Evolutionary conservation across 1,284 basidiomycete species (phyloP), one percentile per base, ranked within the genome.

Genomic region (Cerrena zonata): DNA sequence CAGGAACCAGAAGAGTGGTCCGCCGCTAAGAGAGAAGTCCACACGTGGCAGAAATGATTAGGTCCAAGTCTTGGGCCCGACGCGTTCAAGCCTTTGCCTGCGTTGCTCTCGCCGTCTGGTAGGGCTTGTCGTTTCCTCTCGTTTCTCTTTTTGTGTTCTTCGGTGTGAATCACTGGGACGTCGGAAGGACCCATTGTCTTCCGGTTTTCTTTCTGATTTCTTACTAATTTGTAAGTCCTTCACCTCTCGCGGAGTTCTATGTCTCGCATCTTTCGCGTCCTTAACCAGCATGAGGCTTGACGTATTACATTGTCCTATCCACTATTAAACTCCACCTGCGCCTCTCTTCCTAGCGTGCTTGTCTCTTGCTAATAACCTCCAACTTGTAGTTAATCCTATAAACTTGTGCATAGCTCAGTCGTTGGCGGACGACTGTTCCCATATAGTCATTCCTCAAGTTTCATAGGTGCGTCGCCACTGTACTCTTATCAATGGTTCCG

Each of bases 11-110:
- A 41, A 49, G 47, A 53, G 48, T 48, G 53, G 50, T 45, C 48
- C 50, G 49, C 53, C 23, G 57, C 56, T 56, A 56, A 55, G 56
- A 57, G 46, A n/a, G 53, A 57, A 53, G 58, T 58, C 61, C 59
- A 59, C 61, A 64, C 63, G 63, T 64, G 63, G 62, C 61, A n/a
- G 56, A 53, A 34, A 34, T 34, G 30, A 34, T 34, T 23, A 52
- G 54, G 53, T 50, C 54, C 56, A 50, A 55, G 46, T 51, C 52
- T 48, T 34, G 30, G 30, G 7, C 55, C 51, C 52, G 52, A 45
- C 52, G 44, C 47, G 44, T 30, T 52, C 50, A 48, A 50, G 42
- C 44, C 47, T 18, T n/a, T 34, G 30, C 30, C 30, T 34, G 30
- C 30, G 30, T 34, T 34, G 30, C 30, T 18, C 42, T 38, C 45